Base-by-base conservation (phyloP, 2,329 filamentous ascomycete species). In the Cladophialophora immunda region DNA sequence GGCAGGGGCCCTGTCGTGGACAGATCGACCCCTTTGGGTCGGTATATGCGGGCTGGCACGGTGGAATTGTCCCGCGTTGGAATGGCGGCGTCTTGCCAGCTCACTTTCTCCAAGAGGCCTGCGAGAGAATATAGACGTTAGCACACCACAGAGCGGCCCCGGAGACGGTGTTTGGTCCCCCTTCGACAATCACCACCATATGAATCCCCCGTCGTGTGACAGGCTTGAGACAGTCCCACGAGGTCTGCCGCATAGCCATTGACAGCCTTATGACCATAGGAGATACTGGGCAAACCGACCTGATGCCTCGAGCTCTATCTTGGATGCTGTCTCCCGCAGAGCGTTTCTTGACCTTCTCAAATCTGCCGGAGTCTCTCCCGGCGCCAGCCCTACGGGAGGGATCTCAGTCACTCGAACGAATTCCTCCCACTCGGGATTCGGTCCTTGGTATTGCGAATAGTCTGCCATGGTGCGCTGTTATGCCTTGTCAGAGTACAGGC, bases 1-100 rank as follows among this genome's bases (percentile, higher is more conserved):
- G 86, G 85, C 0, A 87, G 76, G 5, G 68, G 73, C 50, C 78
- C 76, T 1, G 45, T 50, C 8, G 45, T 25, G 9, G 52, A n/a
- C 2, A 13, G 13, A 13, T 55, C 52, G 13, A 50, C 17, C 6
- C 45, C 45, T n/a, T 50, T 50, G 7, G 45, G 45, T 22, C 11
- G 11, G 45, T 50, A 50, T 8, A 50, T 13, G 19, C 45, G 45
- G 3, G 45, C 45, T 13, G 45, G 45, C 1, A 50, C 19, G 2
- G 45, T 25, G 1, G 45, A 50, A 9, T 50, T 25, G 9, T 50
- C 45, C 11, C 19, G 45, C 5, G 45, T 50, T 3, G 19, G 45
- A 50, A 50, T 50, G 3, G 9, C 45, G 7, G 19, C 45, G 45
- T 50, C 45, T 13, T 13, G 45, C 45, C 45, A 50, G 19, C 19